phyloP scores from a whole-genome alignment of 2,329 filamentous ascomycete species.

The Penicillium janthinellum region DNA sequence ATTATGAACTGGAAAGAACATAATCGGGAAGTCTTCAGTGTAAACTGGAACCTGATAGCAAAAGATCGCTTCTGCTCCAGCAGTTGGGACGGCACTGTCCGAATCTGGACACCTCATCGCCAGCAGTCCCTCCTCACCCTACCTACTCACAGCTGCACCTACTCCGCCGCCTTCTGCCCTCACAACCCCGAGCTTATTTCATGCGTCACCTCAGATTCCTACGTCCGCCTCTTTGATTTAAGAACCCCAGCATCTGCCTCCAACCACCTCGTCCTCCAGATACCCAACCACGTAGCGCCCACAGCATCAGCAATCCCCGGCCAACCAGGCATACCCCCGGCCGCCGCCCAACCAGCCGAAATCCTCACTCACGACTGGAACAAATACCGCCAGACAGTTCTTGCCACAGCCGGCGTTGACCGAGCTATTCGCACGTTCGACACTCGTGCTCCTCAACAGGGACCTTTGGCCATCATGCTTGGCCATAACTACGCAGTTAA shows the following conservation, averaged over 20 bases:
- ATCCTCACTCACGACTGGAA: conserved; percentile 98
- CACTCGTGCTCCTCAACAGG: conserved; percentile 72
- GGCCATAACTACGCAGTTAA: conserved; percentile 92
- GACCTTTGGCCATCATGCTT: conserved; percentile 71
- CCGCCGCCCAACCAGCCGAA: conserved; percentile 67
- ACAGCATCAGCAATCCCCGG: conserved; percentile 47
- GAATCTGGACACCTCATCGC: conserved; percentile 87
- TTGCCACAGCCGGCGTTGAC: conserved; percentile 90
- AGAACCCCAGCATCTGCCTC: conserved; percentile 81
- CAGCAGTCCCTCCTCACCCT: conserved; percentile 77
- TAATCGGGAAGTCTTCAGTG: conserved; percentile 87
- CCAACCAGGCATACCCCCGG: conserved; percentile 38
- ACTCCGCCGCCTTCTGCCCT: conserved; percentile 87
- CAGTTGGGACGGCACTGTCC: conserved; percentile 95
- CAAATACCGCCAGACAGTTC: conserved; percentile 83
- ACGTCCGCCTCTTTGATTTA: conserved; percentile 88
- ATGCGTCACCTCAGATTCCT: conserved; percentile 84
- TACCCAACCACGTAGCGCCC: conserved; percentile 76
- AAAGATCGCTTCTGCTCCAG: conserved; percentile 90
- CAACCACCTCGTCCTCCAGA: conserved; percentile 80
- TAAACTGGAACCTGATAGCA: conserved; percentile 86
- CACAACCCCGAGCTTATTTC: conserved; percentile 84
- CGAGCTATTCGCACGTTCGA: conserved; percentile 86
- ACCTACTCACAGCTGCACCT: conserved; percentile 90
- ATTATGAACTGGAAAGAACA: conserved; percentile 93